Percentiles rank a stretch among this genome's conserved stretches.
Evolutionary conservation across 768 basidiomycete genomes (phyloP).

Genomic region (Mycena leptocephala): DNA sequence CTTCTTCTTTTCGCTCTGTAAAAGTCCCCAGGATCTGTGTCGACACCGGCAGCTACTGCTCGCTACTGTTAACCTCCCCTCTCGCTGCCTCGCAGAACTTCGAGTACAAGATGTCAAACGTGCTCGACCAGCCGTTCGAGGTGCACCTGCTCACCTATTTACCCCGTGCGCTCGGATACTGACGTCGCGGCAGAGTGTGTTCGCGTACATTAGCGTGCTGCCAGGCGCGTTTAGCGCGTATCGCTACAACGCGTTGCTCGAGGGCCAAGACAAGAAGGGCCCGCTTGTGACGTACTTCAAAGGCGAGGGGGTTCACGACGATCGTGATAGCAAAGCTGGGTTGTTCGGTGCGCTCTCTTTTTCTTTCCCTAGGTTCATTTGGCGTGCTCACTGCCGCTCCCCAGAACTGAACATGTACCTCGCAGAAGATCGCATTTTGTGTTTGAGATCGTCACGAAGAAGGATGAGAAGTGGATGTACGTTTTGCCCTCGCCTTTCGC

Average conservation of each 20-base stretch:
- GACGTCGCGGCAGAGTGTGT: too few species aligned
- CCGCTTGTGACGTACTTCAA: slow-evolving; percentile 95
- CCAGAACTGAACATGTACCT: slow-evolving; percentile 85
- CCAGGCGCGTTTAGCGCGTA: slow-evolving; percentile 96
- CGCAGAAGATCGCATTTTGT: slow-evolving; percentile 92
- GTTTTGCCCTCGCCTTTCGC: slow-evolving; percentile 41
- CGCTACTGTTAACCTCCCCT: slow-evolving; percentile 80
- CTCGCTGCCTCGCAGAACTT: slow-evolving; percentile 97
- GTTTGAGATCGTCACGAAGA: slow-evolving; percentile 95
- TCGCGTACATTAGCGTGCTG: slow-evolving; percentile 90
- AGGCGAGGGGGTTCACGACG: slow-evolving; percentile 90
- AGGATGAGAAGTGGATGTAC: slow-evolving; percentile 86
- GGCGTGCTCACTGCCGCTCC: not conserved
- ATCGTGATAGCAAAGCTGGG: slow-evolving; percentile 71
- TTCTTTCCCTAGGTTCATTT: slow-evolving; percentile 9
- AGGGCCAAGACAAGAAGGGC: slow-evolving; percentile 90
- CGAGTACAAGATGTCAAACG: slow-evolving; percentile 98
- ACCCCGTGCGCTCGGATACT: too few species aligned
- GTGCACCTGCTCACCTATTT: too few species aligned
- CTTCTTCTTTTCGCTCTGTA: too few species aligned
- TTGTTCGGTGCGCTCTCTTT: slow-evolving; percentile 69
- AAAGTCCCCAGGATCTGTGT: too few species aligned
- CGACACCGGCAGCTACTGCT: slow-evolving; percentile 84
- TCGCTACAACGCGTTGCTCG: slow-evolving; percentile 89
- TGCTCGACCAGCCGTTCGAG: slow-evolving; percentile 97